phyloP scores from a whole-genome alignment of 2,329 filamentous ascomycete genomes.

The Aspergillus spinulosporus region DNA sequence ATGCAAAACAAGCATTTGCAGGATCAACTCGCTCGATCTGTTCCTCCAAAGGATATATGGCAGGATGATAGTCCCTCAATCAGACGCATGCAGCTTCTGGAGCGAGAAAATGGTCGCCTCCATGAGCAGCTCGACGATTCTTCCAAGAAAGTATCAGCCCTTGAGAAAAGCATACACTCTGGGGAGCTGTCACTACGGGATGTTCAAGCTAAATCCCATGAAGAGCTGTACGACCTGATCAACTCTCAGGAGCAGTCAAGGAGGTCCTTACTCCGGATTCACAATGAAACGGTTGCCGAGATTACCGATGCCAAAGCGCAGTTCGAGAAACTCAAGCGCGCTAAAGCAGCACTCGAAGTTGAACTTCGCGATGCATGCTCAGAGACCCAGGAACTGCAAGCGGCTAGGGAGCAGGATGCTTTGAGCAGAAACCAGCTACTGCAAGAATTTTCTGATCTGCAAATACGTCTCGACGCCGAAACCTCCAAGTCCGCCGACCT shows the following conservation, averaged over 20 bases:
- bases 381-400: constrained; percentile 77
- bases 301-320: constrained; percentile 82
- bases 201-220: constrained; percentile 88
- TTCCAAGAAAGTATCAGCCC: constrained; percentile 80
- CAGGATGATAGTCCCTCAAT: constrained; percentile 76
- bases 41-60: constrained; percentile 61
- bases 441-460: constrained; percentile 88
- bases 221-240: constrained; percentile 88
- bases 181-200: constrained; percentile 88
- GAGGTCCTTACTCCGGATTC: constrained; percentile 74
- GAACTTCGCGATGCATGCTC: constrained; percentile 81
- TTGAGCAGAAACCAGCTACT: constrained; percentile 85
- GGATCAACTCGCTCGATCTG: constrained; percentile 73
- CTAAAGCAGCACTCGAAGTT: constrained; percentile 75
- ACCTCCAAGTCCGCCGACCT: constrained; percentile 82
- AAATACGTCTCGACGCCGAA: constrained; percentile 89
- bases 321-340: constrained; percentile 82
- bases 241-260: constrained; percentile 91
- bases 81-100: constrained; percentile 82
- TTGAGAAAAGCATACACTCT: constrained; percentile 82
- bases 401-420: constrained; percentile 80
- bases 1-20: constrained; percentile 95
- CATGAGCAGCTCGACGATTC: constrained; percentile 96
- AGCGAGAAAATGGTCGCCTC: constrained; percentile 85
- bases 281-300: constrained; percentile 82